A percentile compares a stretch with the other conserved stretches of the same genome.
Evolutionary conservation across 179 eudicot species (phyloP).

Genomic region (Dionaea muscipula): DNA sequence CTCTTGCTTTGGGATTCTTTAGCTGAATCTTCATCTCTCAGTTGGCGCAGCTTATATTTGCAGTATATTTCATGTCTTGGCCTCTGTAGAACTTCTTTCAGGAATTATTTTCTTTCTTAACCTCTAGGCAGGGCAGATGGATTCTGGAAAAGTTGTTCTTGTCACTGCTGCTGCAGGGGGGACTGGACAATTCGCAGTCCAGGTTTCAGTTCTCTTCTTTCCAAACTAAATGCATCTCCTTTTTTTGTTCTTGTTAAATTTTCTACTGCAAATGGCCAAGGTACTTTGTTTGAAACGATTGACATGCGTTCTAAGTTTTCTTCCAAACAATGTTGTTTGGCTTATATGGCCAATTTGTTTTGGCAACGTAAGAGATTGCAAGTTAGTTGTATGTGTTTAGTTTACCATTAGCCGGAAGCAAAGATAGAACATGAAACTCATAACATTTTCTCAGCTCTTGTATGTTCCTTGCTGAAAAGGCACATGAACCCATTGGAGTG

Average conservation of each 20-base stretch:
- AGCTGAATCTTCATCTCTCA: not conserved
- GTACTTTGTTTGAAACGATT: too few species aligned
- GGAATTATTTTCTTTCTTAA: slow-evolving; percentile 6
- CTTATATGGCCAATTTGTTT: too few species aligned
- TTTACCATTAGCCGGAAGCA: too few species aligned
- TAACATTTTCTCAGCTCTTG: too few species aligned
- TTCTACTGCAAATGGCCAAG: not conserved
- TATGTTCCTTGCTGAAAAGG: too few species aligned
- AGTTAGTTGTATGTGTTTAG: too few species aligned
- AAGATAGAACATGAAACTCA: too few species aligned
- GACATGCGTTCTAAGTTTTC: too few species aligned
- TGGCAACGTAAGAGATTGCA: too few species aligned
- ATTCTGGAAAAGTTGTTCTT: slow-evolving; percentile 68
- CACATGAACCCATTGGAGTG: too few species aligned
- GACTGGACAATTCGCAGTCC: slow-evolving; percentile 98
- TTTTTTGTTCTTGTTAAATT: not conserved
- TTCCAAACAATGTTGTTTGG: too few species aligned
- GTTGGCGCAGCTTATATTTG: too few species aligned
- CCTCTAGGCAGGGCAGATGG: slow-evolving; percentile 74
- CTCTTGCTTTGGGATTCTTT: not conserved
- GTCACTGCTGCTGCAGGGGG: slow-evolving; percentile 99
- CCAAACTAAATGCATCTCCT: not conserved
- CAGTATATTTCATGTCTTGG: not conserved
- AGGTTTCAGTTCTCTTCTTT: slow-evolving; percentile 30
- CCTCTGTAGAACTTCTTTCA: not conserved